These are phyloP conservation scores for Astrothelium subdiscretum DNA, from an alignment of 495 filamentous ascomycete genomes.

Conservation along the genomic window DNA sequence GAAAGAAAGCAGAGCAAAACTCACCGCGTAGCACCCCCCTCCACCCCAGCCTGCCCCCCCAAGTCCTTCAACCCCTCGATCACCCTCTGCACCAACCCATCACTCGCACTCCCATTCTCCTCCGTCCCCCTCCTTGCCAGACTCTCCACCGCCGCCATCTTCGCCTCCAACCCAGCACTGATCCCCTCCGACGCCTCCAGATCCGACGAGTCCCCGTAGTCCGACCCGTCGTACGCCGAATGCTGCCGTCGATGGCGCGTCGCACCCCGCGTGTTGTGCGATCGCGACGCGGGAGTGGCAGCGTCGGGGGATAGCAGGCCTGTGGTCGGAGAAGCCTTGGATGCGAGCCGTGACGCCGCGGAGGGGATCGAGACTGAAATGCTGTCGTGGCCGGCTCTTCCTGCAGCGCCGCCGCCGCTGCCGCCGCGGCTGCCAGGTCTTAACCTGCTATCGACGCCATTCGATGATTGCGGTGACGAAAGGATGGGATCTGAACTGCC, in stretches of 20 bases:
- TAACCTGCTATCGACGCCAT: not conserved
- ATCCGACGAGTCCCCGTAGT: slow-evolving; percentile 60
- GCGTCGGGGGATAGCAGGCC: slow-evolving; percentile 9
- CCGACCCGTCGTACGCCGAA: slow-evolving; percentile 46
- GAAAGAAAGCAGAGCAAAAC: slow-evolving; percentile 14
- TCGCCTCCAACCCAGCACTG: slow-evolving; percentile 57
- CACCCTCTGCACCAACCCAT: slow-evolving; percentile 58
- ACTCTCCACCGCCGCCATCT: slow-evolving; percentile 66
- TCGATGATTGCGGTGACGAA: not conserved
- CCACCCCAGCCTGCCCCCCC: slow-evolving; percentile 67
- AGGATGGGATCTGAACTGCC: no score
- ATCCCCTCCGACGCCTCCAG: slow-evolving; percentile 56
- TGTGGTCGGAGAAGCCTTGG: not conserved
- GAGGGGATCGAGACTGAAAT: not conserved
- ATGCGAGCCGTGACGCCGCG: not conserved
- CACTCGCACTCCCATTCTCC: slow-evolving; percentile 54
- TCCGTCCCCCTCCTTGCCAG: slow-evolving; percentile 62
- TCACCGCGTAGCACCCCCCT: slow-evolving; percentile 68
- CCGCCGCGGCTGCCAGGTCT: not conserved
- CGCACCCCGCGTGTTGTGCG: slow-evolving; percentile 22
- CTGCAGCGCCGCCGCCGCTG: no score
- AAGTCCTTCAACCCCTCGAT: slow-evolving; percentile 66
- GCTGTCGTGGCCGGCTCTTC: no score
- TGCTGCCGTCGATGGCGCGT: slow-evolving; percentile 33
- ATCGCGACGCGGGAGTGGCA: slow-evolving; percentile 10